These are phyloP conservation scores for Tuber microsphaerosporum DNA, from an alignment of 495 filamentous ascomycete genomes.

Conservation along the genomic window DNA sequence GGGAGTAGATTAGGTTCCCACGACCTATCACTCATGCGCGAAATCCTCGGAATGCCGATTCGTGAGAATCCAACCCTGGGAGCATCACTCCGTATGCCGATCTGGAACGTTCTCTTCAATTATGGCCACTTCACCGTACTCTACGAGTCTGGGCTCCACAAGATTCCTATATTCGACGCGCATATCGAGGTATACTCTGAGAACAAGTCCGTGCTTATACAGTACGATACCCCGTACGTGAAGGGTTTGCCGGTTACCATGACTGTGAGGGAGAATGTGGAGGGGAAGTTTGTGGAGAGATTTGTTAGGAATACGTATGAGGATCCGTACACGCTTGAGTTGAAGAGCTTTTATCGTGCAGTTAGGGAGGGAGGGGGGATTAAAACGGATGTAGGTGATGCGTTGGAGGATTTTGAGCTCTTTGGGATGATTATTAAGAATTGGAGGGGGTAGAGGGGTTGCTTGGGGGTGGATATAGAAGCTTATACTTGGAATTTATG, in stretches of 20 bases:
- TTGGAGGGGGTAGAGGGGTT: not conserved
- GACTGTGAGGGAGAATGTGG: slow-evolving; percentile 47
- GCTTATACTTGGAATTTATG: not conserved
- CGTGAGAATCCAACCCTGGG: slow-evolving; percentile 43
- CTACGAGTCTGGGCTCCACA: slow-evolving; percentile 54
- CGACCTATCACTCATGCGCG: slow-evolving; percentile 53
- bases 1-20: slow-evolving; percentile 49
- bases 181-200: slow-evolving; percentile 51
- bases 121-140: slow-evolving; percentile 47
- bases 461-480: not conserved
- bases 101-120: slow-evolving; percentile 49
- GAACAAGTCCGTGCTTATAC: slow-evolving; percentile 47
- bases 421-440: slow-evolving; percentile 41
- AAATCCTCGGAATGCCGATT: slow-evolving; percentile 48
- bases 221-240: slow-evolving; percentile 52
- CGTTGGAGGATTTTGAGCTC: slow-evolving; percentile 48
- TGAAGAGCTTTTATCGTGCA: slow-evolving; percentile 49
- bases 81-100: slow-evolving; percentile 46
- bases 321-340: slow-evolving; percentile 51
- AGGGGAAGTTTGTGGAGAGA: slow-evolving; percentile 36
- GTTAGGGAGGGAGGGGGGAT: slow-evolving; percentile 43
- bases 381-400: slow-evolving; percentile 51
- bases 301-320: slow-evolving; percentile 47
- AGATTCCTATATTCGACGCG: slow-evolving; percentile 53
- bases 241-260: slow-evolving; percentile 48